Base-by-base conservation (phyloP, 2,329 filamentous ascomycete genomes). In the Emergomyces orientalis region DNA sequence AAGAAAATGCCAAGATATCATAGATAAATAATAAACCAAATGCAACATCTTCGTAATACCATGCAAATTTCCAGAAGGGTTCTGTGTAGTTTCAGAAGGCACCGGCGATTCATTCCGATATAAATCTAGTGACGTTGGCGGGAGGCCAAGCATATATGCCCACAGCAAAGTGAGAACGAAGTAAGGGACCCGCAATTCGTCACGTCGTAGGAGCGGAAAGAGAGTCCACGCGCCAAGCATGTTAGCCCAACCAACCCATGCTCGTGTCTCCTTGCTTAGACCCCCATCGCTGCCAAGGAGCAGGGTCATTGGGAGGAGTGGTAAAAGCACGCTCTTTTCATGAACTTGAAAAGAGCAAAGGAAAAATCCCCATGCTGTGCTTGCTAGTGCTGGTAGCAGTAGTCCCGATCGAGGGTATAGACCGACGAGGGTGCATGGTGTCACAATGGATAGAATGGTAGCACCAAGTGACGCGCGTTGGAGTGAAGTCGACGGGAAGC, bases 331-430 rank as follows among this genome's bases (percentile, higher is more conserved):
- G 67, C 92, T 97, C 82, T 99, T 99, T 78, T 99, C 94, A 71
- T 99, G 94, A 0, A 99, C 95, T 73, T 99, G 94, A 74, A 96
- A 99, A 70, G 91, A 95, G 78, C 95, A 97, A 19, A 99, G 81
- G 74, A 97, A 99, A 80, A 99, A 99, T 0, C 89, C 93, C 94
- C 94, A 99, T 1, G 92, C 89, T 0, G 90, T 91, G 1, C 89
- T 83, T 1, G 92, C 88, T 63, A 97, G 85, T 0, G 90, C 90
- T 43, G 90, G 82, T 0, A 91, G 91, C 17, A 97, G 77, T 4
- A 94, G 81, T 51, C 87, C 84, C 69, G 88, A 92, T 57, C 85
- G 84, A 0, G 94, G 94, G 59, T 86, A 86, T 62, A 91, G 73
- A 72, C 96, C 89, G 34, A 97, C 82, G 59, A 96, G 82, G 3